These are phyloP conservation scores for Mortierella sp. DNA, from an alignment of 371 early-diverging fungal species.

Conservation along the genomic window DNA sequence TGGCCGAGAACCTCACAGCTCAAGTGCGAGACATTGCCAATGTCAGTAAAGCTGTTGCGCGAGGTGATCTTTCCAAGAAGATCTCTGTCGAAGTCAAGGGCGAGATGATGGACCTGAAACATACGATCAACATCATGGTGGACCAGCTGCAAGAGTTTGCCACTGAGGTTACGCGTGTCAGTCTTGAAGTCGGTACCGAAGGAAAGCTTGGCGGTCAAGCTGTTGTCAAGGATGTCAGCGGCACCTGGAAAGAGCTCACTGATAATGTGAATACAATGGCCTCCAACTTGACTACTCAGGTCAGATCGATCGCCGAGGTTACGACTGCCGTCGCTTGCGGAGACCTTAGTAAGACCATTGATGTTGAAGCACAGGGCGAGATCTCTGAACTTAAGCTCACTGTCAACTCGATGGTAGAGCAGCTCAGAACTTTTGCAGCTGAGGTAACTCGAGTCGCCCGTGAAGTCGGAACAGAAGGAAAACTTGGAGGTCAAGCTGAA, in stretches of 20 bases:
- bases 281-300: constrained; percentile 66
- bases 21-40: constrained; percentile 68
- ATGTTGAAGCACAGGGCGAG: constrained; percentile 60
- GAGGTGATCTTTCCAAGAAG: constrained; percentile 68
- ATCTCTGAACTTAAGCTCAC: constrained; percentile 61
- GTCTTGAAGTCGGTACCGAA: constrained; percentile 63
- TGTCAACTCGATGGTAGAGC: constrained; percentile 67
- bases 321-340: constrained; percentile 70
- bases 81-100: constrained; percentile 66
- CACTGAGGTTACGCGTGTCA: constrained; percentile 63
- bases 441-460: constrained; percentile 68
- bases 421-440: constrained; percentile 64
- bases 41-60: constrained; percentile 73
- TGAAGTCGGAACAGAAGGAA: constrained; percentile 68
- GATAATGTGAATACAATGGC: constrained; percentile 75
- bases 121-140: constrained; percentile 74
- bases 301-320: constrained; percentile 68
- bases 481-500: constrained; percentile 64
- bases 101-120: constrained; percentile 67
- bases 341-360: constrained; percentile 62
- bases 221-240: constrained; percentile 62
- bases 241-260: constrained; percentile 67
- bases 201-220: constrained; percentile 66
- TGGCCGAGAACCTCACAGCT: constrained; percentile 71
- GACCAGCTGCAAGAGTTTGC: constrained; percentile 66